Evolutionary conservation across 2,329 filamentous ascomycete species (phyloP).

Genomic region (Incumbomyces lentus): DNA sequence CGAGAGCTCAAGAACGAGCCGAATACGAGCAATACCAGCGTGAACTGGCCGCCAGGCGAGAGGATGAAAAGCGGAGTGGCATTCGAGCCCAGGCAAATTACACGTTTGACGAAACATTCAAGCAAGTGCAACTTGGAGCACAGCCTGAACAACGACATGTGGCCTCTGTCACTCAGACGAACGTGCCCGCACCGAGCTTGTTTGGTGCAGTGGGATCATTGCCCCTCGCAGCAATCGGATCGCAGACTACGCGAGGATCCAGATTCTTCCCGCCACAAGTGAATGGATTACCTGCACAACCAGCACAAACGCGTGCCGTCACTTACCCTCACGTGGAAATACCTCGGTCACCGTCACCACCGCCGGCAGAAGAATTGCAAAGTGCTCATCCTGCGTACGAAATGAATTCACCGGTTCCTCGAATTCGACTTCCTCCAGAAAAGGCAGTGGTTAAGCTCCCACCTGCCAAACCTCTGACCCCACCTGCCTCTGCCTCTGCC

Average conservation of each 20-base stretch:
- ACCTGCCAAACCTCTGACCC: conserved; percentile 16
- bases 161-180: conserved; percentile 27
- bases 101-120: conserved; percentile 37
- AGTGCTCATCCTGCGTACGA: conserved; percentile 46
- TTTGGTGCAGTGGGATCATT: conserved; percentile 30
- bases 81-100: conserved; percentile 26
- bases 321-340: conserved; percentile 24
- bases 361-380: conserved; percentile 47
- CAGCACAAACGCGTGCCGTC: conserved; percentile 29
- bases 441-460: conserved; percentile 74
- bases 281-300: conserved; percentile 20
- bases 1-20: conserved; percentile 31
- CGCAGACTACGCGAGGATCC: conserved; percentile 33
- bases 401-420: conserved; percentile 39
- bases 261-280: conserved; percentile 35
- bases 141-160: conserved; percentile 31
- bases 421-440: conserved; percentile 48
- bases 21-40: conserved; percentile 31
- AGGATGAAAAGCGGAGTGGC: conserved; percentile 27
- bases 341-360: conserved; percentile 36
- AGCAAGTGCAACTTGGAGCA: conserved; percentile 34
- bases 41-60: conserved; percentile 30
- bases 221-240: conserved; percentile 26
- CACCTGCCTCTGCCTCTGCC: conserved; percentile 16
- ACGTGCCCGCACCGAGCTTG: conserved; percentile 24